Evolutionary conservation across 2,329 filamentous ascomycete genomes (phyloP).

Genomic region (Apiospora arundinis): DNA sequence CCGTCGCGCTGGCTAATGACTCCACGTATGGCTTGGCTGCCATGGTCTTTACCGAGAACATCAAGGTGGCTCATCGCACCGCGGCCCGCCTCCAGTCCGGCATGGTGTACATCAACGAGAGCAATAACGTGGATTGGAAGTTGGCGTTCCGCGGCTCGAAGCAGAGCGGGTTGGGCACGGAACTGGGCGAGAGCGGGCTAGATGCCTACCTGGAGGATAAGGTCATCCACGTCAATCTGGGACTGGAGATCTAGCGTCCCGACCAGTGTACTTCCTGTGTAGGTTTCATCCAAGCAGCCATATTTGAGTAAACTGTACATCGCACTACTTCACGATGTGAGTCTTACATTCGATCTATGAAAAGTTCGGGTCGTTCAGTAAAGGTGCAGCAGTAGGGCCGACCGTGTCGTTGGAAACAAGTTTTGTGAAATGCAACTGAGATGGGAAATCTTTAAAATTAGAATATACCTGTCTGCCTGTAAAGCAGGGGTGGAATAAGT

Average conservation of each 20-base stretch:
- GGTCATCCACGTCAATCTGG: slow-evolving; percentile 64
- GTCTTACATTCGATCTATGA: no score
- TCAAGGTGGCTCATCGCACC: slow-evolving; percentile 83
- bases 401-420: no score
- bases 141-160: slow-evolving; percentile 77
- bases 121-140: slow-evolving; percentile 58
- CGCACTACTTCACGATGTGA: not conserved
- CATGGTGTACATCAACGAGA: slow-evolving; percentile 63
- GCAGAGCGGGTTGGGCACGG: slow-evolving; percentile 78
- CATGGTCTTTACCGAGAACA: slow-evolving; percentile 80
- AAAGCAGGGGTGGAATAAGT: no score
- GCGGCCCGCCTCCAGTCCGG: slow-evolving; percentile 78
- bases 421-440: no score
- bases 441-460: no score
- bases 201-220: slow-evolving; percentile 73
- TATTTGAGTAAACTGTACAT: no score
- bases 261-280: no score
- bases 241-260: slow-evolving; percentile 44
- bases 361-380: no score
- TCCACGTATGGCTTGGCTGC: slow-evolving; percentile 83
- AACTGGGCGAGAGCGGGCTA: slow-evolving; percentile 72
- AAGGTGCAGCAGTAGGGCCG: no score
- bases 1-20: slow-evolving; percentile 76
- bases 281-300: no score
- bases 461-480: no score